Percentiles rank a stretch among this genome's conserved stretches.
These are phyloP conservation scores for Malassezia globosa DNA, from an alignment of 1,284 basidiomycete species.

Conservation along the genomic window DNA sequence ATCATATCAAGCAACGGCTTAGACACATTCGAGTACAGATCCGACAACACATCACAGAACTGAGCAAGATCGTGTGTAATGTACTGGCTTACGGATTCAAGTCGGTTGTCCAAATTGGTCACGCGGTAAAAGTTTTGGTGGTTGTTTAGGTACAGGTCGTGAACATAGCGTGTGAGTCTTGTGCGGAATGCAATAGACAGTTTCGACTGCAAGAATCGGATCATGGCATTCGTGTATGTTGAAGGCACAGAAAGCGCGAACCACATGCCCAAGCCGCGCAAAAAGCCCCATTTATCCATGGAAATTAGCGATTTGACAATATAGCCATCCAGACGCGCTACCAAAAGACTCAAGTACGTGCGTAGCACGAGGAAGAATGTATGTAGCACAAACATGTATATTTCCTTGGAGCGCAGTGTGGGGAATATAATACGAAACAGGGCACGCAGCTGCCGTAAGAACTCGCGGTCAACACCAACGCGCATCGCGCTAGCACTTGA, in stretches of 20 bases:
- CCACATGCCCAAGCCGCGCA: constrained; percentile 74
- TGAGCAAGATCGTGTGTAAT: constrained; percentile 84
- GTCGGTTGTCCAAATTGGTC: constrained; percentile 40
- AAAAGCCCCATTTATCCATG: constrained; percentile 72
- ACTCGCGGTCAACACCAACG: constrained; percentile 59
- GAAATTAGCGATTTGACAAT: constrained; percentile 81
- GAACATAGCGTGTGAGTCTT: constrained; percentile 76
- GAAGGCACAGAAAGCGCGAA: constrained; percentile 80
- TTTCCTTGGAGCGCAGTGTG: constrained; percentile 54
- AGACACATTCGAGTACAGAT: constrained; percentile 58
- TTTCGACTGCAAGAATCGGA: constrained; percentile 80
- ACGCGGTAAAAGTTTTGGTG: constrained; percentile 53
- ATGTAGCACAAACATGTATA: constrained; percentile 65
- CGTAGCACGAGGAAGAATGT: constrained; percentile 76
- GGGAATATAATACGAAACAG: constrained; percentile 44
- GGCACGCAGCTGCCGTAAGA: constrained; percentile 55
- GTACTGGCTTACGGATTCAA: constrained; percentile 52
- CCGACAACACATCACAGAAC: constrained; percentile 76
- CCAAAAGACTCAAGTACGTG: constrained; percentile 61
- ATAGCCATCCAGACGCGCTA: constrained; percentile 76
- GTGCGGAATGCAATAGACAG: constrained; percentile 74
- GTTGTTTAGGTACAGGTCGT: constrained; percentile 64
- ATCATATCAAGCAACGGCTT: constrained; percentile 84
- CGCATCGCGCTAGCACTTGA: constrained; percentile 36
- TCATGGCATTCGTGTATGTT: constrained; percentile 93